Conservation (phyloP, 352 stramenopile genomes). For the Albugo candida region DNA sequence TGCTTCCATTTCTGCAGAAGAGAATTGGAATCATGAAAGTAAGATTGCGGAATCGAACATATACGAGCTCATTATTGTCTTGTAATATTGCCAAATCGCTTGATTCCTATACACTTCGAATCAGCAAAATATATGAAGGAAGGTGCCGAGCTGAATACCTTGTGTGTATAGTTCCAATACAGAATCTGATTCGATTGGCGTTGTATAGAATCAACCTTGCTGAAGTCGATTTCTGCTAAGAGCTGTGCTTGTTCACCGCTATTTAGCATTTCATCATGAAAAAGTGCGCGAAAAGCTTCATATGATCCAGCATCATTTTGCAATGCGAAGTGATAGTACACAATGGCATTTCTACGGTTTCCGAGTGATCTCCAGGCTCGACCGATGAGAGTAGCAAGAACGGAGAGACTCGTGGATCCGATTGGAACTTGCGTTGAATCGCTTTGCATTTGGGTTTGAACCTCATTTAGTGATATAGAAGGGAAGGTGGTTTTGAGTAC, state of each 20-base stretch:
- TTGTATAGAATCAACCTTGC: neutral
- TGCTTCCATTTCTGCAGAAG: slow-evolving; percentile 57
- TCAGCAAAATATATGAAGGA: slow-evolving; percentile 24
- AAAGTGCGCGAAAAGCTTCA: slow-evolving; percentile 12
- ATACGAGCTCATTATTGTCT: too few species aligned
- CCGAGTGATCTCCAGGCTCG: slow-evolving; percentile 68
- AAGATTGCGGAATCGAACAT: too few species aligned
- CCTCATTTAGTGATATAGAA: slow-evolving; percentile 19
- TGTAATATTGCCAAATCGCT: too few species aligned
- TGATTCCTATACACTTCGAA: slow-evolving; percentile 3
- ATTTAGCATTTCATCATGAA: neutral
- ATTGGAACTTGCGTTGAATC: slow-evolving; percentile 15
- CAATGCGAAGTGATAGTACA: slow-evolving; percentile 59
- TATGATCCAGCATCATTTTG: slow-evolving; percentile 68
- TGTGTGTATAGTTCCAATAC: slow-evolving; percentile 34
- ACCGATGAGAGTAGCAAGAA: slow-evolving; percentile 33
- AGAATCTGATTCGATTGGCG: slow-evolving; percentile 49
- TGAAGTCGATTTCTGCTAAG: neutral
- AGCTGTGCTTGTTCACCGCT: neutral
- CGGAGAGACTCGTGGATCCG: slow-evolving; percentile 58
- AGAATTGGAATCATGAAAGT: slow-evolving; percentile 12
- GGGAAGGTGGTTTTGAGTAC: slow-evolving; percentile 35
- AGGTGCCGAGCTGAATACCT: slow-evolving; percentile 52
- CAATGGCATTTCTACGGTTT: slow-evolving; percentile 55
- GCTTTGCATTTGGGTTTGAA: slow-evolving; percentile 6